Conservation (phyloP, 2,329 filamentous ascomycete genomes). For the Bipolaris cookei region DNA sequence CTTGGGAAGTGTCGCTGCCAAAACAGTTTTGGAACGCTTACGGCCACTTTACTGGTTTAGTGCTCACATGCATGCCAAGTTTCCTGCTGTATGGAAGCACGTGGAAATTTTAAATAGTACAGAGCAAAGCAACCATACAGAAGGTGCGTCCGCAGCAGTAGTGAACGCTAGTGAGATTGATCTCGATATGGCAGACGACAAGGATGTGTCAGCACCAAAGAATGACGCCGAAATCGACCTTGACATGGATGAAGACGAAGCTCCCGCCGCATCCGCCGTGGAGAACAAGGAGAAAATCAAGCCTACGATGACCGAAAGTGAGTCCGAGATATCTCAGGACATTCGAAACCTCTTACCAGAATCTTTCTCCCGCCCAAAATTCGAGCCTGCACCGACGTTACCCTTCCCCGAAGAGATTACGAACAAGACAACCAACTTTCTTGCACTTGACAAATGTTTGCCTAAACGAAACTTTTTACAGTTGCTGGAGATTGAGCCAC, state of each 20-base stretch:
- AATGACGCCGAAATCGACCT: slow-evolving; percentile 50
- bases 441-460: slow-evolving; percentile 91
- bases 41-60: slow-evolving; percentile 86
- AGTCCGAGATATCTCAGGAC: slow-evolving; percentile 62
- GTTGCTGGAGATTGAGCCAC: slow-evolving; percentile 62
- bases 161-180: slow-evolving; percentile 66
- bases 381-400: slow-evolving; percentile 36
- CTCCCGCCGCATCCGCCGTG: not conserved
- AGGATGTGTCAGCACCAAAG: slow-evolving; percentile 31
- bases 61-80: slow-evolving; percentile 91
- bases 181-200: slow-evolving; percentile 62
- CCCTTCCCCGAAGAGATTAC: slow-evolving; percentile 74
- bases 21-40: slow-evolving; percentile 79
- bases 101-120: slow-evolving; percentile 58
- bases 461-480: slow-evolving; percentile 83
- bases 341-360: slow-evolving; percentile 77
- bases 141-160: slow-evolving; percentile 17
- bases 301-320: slow-evolving; percentile 2
- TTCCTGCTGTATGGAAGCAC: slow-evolving; percentile 67
- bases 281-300: slow-evolving; percentile 17
- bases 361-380: slow-evolving; percentile 63
- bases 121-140: slow-evolving; percentile 21
- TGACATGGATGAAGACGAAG: slow-evolving; percentile 49
- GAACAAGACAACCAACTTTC: slow-evolving; percentile 81
- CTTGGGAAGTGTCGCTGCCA: slow-evolving; percentile 80